A percentile compares a stretch with the other conserved stretches of the same genome.
phyloP scores from a whole-genome alignment of 2,329 filamentous ascomycete genomes.

The Cercospora beticola region DNA sequence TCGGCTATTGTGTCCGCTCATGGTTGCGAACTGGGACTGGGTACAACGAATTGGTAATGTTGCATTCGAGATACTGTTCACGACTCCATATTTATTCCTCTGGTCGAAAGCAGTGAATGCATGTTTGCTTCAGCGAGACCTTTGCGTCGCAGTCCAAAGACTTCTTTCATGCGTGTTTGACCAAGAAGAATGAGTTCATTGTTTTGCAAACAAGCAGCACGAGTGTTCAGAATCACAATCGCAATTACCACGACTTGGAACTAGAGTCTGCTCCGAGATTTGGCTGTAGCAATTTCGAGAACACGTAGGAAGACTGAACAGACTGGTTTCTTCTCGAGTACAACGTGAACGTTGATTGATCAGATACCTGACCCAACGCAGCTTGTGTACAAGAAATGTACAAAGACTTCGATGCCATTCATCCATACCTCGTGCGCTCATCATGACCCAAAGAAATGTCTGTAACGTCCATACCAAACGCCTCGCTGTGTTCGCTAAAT shows the following conservation, averaged over 20 bases:
- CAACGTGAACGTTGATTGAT: neutral
- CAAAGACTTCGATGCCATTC: neutral
- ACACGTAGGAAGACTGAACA: neutral
- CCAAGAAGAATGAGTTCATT: neutral
- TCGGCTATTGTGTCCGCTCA: neutral
- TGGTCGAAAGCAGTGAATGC: neutral
- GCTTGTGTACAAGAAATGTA: neutral
- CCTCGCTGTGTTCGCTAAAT: neutral
- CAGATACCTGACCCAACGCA: neutral
- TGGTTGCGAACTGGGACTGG: neutral
- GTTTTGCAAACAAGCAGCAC: neutral
- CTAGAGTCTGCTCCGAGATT: neutral
- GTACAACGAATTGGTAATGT: neutral
- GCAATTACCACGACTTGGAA: neutral
- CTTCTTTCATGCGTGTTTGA: neutral
- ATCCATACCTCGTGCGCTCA: neutral
- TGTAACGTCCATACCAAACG: neutral
- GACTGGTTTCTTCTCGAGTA: neutral
- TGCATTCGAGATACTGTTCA: neutral
- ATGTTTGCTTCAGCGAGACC: neutral
- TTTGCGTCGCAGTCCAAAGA: neutral
- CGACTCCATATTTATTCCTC: neutral
- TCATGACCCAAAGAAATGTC: neutral
- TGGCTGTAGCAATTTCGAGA: neutral
- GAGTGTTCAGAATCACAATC: neutral